phyloP scores from a whole-genome alignment of 495 filamentous ascomycete species.

The Tetracladium setigerum region DNA sequence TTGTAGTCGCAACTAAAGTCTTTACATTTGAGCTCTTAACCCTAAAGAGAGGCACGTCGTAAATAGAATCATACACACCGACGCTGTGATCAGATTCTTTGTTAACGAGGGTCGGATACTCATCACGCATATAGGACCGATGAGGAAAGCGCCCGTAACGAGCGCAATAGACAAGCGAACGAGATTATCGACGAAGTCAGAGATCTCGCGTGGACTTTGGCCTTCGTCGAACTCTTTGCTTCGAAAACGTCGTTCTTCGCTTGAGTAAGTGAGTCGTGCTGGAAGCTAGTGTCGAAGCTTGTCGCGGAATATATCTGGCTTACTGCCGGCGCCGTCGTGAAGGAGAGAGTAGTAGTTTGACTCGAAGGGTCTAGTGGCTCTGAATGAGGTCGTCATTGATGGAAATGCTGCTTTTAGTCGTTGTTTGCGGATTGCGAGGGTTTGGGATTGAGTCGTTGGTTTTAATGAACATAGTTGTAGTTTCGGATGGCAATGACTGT shows the following conservation, averaged over 20 bases:
- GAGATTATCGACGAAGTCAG: slow-evolving; percentile 3
- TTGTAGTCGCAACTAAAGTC: slow-evolving; percentile 19
- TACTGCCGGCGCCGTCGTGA: not conserved
- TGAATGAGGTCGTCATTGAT: not conserved
- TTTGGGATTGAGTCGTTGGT: not conserved
- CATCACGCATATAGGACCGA: slow-evolving; percentile 18
- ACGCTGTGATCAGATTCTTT: slow-evolving; percentile 17
- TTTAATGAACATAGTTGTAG: slow-evolving; percentile 1
- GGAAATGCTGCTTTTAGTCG: slow-evolving; percentile 1
- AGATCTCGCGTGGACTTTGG: not conserved
- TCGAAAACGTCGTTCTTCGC: not conserved
- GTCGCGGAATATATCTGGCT: not conserved
- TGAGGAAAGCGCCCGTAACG: slow-evolving; percentile 4
- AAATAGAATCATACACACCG: slow-evolving; percentile 14
- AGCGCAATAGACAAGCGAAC: slow-evolving; percentile 9
- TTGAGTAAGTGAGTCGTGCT: slow-evolving; percentile 2
- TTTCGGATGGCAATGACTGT: slow-evolving; percentile 7
- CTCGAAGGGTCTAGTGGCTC: not conserved
- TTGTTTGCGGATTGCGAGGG: not conserved
- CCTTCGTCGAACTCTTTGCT: slow-evolving; percentile 9
- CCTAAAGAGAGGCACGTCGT: slow-evolving; percentile 9
- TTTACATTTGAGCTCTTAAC: slow-evolving; percentile 13
- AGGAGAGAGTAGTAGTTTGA: slow-evolving; percentile 1
- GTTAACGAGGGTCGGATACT: slow-evolving; percentile 2
- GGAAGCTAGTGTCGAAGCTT: not conserved